phyloP scores from a whole-genome alignment of 1,139 yeast species.

The Saccharomyces hybrid region DNA sequence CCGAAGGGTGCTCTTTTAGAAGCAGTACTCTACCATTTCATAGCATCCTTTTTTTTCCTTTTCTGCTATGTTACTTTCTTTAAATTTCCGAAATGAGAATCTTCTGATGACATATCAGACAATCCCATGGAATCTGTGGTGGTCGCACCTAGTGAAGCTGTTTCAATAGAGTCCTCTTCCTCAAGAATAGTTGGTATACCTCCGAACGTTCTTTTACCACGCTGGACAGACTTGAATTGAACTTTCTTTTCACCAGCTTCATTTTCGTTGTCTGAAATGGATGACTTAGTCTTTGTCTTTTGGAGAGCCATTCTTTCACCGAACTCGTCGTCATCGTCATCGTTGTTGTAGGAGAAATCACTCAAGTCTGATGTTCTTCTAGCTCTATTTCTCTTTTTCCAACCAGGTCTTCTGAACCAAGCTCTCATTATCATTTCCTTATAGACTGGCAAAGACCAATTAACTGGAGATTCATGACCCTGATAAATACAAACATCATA shows the following conservation, averaged over 20 bases:
- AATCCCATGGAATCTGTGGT: conserved; percentile 14
- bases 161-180: conserved; percentile 20
- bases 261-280: conserved; percentile 8
- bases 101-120: conserved; percentile 15
- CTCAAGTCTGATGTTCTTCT: conserved; percentile 25
- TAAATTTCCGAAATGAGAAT: background rate
- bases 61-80: background rate
- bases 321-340: conserved; percentile 7
- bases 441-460: conserved; percentile 33
- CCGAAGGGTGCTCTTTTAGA: background rate
- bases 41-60: background rate
- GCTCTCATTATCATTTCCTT: conserved; percentile 21
- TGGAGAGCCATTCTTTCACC: conserved; percentile 4
- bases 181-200: conserved; percentile 31
- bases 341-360: conserved; percentile 26
- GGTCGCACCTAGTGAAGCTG: conserved; percentile 19
- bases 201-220: conserved; percentile 18
- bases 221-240: conserved; percentile 24
- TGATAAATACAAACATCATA: conserved; percentile 43
- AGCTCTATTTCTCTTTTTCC: conserved; percentile 22
- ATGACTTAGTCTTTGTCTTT: conserved; percentile 17
- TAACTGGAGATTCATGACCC: conserved; percentile 43
- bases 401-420: conserved; percentile 29
- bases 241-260: conserved; percentile 19
- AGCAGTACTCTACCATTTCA: background rate